Percentiles rank a stretch among this genome's conserved stretches.
These are phyloP conservation scores for Neurospora sp. DNA, from an alignment of 495 filamentous ascomycete species.

Conservation along the genomic window DNA sequence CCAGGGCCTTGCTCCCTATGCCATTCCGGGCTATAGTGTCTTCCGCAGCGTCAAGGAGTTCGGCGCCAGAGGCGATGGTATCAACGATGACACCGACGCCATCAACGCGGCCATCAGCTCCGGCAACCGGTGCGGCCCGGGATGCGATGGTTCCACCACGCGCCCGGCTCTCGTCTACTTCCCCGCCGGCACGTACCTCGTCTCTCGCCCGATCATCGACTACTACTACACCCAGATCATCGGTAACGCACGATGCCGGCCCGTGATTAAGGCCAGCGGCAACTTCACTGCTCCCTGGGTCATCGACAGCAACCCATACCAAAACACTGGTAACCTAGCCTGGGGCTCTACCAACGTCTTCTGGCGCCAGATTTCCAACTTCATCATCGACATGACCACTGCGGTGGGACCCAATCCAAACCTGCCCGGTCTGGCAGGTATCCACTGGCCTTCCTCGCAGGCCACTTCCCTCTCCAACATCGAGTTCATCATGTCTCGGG, in stretches of 20 bases:
- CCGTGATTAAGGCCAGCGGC: conserved; percentile 53
- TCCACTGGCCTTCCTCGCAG: conserved; percentile 74
- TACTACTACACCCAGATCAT: conserved; percentile 57
- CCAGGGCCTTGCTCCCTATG: conserved; percentile 37
- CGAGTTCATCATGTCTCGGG: conserved; percentile 51
- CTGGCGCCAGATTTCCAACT: conserved; percentile 63
- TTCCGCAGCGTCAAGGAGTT: conserved; percentile 51
- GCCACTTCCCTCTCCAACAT: conserved; percentile 68
- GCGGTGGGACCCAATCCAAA: conserved; percentile 1
- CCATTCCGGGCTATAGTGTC: conserved; percentile 33
- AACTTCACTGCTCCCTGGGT: conserved; percentile 48
- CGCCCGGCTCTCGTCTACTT: conserved; percentile 69
- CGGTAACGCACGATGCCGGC: conserved; percentile 58
- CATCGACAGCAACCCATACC: conserved; percentile 50
- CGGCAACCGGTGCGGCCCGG: conserved; percentile 62
- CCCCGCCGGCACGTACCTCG: conserved; percentile 62
- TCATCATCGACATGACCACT: conserved; percentile 58
- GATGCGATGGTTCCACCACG: conserved; percentile 66
- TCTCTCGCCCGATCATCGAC: conserved; percentile 55
- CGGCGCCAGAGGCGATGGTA: conserved; percentile 50
- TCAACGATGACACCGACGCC: conserved; percentile 73
- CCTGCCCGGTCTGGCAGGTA: conserved; percentile 35
- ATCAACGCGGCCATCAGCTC: conserved; percentile 73
- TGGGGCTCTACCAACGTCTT: conserved; percentile 59
- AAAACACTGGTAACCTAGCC: conserved; percentile 15